Conservation (phyloP, 192 early-diverging fungal genomes). For the Coemansia reversa region DNA sequence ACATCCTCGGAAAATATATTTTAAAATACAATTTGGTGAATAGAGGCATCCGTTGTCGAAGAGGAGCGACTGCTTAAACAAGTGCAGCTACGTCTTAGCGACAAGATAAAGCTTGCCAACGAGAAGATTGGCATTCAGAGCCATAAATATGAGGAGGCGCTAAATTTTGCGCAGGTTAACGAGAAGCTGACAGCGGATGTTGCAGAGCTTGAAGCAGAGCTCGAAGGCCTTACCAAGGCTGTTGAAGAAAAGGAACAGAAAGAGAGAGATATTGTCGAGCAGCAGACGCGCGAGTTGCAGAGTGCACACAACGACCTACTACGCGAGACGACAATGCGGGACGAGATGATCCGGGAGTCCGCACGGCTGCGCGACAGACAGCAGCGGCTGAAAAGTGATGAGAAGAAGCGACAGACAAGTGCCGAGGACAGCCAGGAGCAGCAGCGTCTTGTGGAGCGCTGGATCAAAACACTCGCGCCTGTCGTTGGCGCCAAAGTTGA, state of each 20-base stretch:
- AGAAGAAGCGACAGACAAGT: conserved; percentile 44
- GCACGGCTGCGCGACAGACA: conserved; percentile 35
- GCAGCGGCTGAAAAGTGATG: conserved; percentile 46
- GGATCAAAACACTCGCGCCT: conserved; percentile 45
- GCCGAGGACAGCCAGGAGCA: conserved; percentile 50
- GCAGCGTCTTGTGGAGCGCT: conserved; percentile 45
- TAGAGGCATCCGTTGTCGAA: conserved; percentile 43
- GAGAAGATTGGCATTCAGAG: conserved; percentile 35
- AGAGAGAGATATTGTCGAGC: conserved; percentile 40
- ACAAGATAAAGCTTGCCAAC: conserved; percentile 33
- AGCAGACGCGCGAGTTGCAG: conserved; percentile 53
- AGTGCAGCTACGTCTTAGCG: conserved; percentile 42
- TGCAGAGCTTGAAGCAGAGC: conserved; percentile 36
- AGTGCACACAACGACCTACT: conserved; percentile 48
- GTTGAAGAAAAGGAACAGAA: conserved; percentile 44
- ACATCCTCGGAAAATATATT: too few relatives aligned
- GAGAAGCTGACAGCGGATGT: conserved; percentile 30
- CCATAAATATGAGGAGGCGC: conserved; percentile 29
- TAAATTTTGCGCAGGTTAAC: conserved; percentile 24
- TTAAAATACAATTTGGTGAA: background rate
- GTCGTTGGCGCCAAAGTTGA: conserved; percentile 46
- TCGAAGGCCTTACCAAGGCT: conserved; percentile 17
- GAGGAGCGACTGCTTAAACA: conserved; percentile 48
- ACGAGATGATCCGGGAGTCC: conserved; percentile 42
- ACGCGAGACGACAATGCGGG: conserved; percentile 44